Conservation (phyloP, 1,139 yeast genomes). For the Kodamaea anthophila region DNA sequence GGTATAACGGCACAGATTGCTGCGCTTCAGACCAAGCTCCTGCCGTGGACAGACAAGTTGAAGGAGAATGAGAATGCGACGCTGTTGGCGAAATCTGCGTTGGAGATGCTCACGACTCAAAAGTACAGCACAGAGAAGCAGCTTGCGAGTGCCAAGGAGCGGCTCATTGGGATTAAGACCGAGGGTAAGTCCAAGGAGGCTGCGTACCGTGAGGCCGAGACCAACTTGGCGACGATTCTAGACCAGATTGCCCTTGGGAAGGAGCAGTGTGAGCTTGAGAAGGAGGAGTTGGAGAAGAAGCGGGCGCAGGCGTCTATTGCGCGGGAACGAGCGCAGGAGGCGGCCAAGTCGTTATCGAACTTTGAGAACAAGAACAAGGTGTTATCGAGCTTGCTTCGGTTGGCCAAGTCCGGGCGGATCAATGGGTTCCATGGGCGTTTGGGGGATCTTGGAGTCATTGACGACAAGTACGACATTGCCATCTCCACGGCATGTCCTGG, state of each 20-base stretch:
- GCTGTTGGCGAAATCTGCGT: constrained; percentile 58
- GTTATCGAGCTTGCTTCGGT: constrained; percentile 57
- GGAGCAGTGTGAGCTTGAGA: constrained; percentile 48
- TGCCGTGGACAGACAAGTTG: constrained; percentile 78
- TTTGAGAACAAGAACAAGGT: constrained; percentile 70
- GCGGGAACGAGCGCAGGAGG: constrained; percentile 63
- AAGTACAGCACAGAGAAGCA: constrained; percentile 39
- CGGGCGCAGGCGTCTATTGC: constrained; percentile 46
- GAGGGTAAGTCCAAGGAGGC: constrained; percentile 51
- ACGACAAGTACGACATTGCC: constrained; percentile 84
- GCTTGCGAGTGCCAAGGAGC: constrained; percentile 39
- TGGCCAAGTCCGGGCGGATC: constrained; percentile 78
- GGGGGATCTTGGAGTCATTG: constrained; percentile 88
- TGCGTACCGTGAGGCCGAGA: constrained; percentile 34
- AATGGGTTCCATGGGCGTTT: constrained; percentile 83
- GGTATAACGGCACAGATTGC: constrained; percentile 60
- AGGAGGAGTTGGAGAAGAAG: constrained; percentile 43
- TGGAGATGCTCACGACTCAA: constrained; percentile 53
- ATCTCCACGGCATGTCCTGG: constrained; percentile 93
- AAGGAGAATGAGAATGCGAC: constrained; percentile 62
- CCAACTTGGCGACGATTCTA: constrained; percentile 42
- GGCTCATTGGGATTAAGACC: constrained; percentile 42
- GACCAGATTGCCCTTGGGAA: constrained; percentile 57
- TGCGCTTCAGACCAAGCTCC: constrained; percentile 55
- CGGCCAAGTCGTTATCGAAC: constrained; percentile 50